Evolutionary conservation across 2,329 filamentous ascomycete species (phyloP), one percentile per base, ranked within the genome.

Genomic region (Mycogone perniciosa): DNA sequence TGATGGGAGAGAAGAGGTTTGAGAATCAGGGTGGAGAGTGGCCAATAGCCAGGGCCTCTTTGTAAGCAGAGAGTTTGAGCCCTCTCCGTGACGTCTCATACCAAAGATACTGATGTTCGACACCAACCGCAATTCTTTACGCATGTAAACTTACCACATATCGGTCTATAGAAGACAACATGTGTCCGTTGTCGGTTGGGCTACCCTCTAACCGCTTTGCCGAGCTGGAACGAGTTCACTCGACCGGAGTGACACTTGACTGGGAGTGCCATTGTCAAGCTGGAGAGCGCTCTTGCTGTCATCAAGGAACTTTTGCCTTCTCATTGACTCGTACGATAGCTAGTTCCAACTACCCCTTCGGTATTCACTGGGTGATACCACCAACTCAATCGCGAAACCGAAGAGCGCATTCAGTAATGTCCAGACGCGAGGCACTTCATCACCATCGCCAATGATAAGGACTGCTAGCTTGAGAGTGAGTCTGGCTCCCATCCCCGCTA

Each of bases 291-390:
- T n/a, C 46, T 57, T 3, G 55, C 57, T 31, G 60, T 44, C 1
- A 47, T 55, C 5, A 60, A 67, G 6, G 58, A 70, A 8, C 66
- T 48, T 51, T 71, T 1, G 62, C 63, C 56, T 71, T 0, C 56
- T 71, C n/a, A 64, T 71, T 2, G 68, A 71, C 27, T 64, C 67
- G 0, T 65, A 71, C 53, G 67, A 71, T 39, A 56, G 67, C 35
- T 71, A 68, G 68, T 71, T 71, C 39, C 68, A 71, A 46, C 61
- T 71, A 1, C 68, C 68, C 65, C 67, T 0, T 65, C 65, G 5
- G 67, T 69, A 1, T 60, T 71, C 2, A 61, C 71, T 5, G 51
- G 67, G 37, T 63, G 68, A 6, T 71, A 64, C 48, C 67, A 69
- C 45, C 57, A 58, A 10, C 56, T 70, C 27, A 70, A 70, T 51